Evolutionary conservation across 163 green algal genomes (phyloP), one percentile per base, ranked within the genome.

Genomic region (Chlamydomonas reinhardtii): DNA sequence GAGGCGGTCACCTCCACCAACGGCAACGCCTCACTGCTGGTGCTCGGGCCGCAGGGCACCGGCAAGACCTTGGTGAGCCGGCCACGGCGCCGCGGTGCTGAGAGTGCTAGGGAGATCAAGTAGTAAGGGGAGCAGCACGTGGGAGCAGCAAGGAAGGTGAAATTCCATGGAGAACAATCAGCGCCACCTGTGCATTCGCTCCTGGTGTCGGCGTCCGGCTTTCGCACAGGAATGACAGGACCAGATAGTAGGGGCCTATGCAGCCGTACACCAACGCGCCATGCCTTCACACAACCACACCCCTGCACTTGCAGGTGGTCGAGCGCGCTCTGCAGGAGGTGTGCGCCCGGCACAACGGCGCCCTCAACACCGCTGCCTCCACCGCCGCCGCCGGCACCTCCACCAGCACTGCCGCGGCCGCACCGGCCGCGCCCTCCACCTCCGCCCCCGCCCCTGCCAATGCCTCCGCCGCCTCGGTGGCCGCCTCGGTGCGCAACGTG

Each of bases 61-160:
- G 91, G 91, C 62, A 94, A 94, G 71, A 92, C 88, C 19, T 71
- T 94, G 91, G 91, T 93, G 66, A 39, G 90, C 59, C 14, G 11
- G 20, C 14, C 17, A 14, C 9, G 11, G 48, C n/a, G 14, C 48
- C 1, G 48, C 48, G 48, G 48, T 56, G 48, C 48, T 22, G 48
- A 19, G 48, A 56, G 9, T 56, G 48, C 9, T 2, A 22, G 5
- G 48, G 48, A 14, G 48, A 56, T 48, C n/a, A n/a, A n/a, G n/a
- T n/a, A n/a, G n/a, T n/a, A n/a, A n/a, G n/a, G n/a, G 39, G 39
- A 8, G 39, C 5, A 48, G 39, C 39, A 48, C 5, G 39, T 5
- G 5, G 8, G 39, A 48, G 39, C 39, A 48, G 39, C 39, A 17
- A 56, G 48, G 48, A 12, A 56, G 14, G 19, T 56, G 48, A 19